Base-by-base conservation (phyloP, 1,139 yeast species). In the Magnusiomyces fungicola region DNA sequence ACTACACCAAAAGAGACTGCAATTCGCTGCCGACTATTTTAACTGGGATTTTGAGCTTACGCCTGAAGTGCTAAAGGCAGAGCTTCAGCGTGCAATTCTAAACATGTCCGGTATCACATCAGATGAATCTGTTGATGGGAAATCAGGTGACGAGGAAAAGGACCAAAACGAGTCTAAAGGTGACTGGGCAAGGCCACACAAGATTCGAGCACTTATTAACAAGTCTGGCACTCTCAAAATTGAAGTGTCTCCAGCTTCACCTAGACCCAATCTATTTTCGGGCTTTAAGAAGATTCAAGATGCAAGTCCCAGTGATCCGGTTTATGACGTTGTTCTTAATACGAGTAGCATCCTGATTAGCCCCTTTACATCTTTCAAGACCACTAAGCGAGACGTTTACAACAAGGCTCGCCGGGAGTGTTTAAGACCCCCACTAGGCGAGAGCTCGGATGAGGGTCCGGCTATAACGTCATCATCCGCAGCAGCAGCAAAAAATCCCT, bases 321-420 rank as follows among this genome's bases (percentile, higher is more conserved):
- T 62, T 0, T 86, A 82, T 79, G 77, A 74, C 27, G 80, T 87
- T 0, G 81, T 78, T 58, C 60, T 88, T 4, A 94, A 86, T 62
- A 60, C 71, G 0, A 66, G 73, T 37, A 69, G 79, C 2, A 73
- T 79, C 0, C 60, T 75, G 48, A 74, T 79, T 0, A 79, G 94
- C 0, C 87, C 90, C 2, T 87, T 84, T 64, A 88, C 96, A 0
- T 83, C 95, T 2, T 85, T 90, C 69, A 92, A 92, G 63, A 92
- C 97, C 0, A 87, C 97, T 0, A 69, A 72, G 32, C 72, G 98
- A 54, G 70, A 70, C 2, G 79, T 73, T 46, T 90, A 90, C 63
- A 74, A 70, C 42, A 71, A 63, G 2, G 83, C 96, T 0, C 70
- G 97, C 51, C 64, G 64, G 1, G 68, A 84, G 48, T 54, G 63